A percentile compares a stretch with the other conserved stretches of the same genome.
phyloP scores from a whole-genome alignment of 176 grass and related monocot genomes.

The Carex myosuroides region DNA sequence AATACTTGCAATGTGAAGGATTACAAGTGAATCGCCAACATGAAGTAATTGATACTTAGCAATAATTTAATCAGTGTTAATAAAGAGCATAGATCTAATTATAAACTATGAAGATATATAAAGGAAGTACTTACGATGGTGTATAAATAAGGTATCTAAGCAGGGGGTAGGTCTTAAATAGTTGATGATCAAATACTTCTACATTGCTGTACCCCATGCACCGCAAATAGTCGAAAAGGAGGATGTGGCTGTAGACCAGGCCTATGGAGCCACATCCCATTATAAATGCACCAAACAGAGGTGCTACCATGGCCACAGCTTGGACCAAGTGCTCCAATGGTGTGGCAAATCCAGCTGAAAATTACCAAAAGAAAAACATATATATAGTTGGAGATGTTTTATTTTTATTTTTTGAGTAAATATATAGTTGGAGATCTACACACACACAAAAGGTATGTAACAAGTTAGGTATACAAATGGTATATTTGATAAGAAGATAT shows the following conservation, averaged over 20 bases:
- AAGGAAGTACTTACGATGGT: conserved; percentile 39
- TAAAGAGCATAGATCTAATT: neutral
- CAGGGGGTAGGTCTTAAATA: conserved; percentile 32
- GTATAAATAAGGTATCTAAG: conserved; percentile 90
- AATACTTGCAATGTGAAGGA: neutral
- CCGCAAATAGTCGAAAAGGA: conserved; percentile 58
- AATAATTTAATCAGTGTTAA: neutral
- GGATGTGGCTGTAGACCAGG: conserved; percentile 55
- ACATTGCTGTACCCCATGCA: conserved; percentile 96
- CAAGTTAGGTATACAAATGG: neutral
- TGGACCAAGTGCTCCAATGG: conserved; percentile 74
- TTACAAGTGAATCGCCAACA: neutral
- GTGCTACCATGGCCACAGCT: conserved; percentile 46
- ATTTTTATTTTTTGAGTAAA: neutral
- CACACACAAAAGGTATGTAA: neutral
- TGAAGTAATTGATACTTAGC: neutral
- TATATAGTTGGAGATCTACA: too few relatives aligned
- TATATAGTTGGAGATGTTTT: too few relatives aligned
- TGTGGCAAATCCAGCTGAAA: conserved; percentile 58
- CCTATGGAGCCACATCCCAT: conserved; percentile 53
- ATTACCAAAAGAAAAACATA: neutral
- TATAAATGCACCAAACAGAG: conserved; percentile 48
- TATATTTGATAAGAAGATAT: neutral
- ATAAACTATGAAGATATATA: neutral
- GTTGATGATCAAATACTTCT: conserved; percentile 55